Evolutionary conservation across 1,284 basidiomycete genomes (phyloP).

Genomic region (Cystobasidium pallidum): DNA sequence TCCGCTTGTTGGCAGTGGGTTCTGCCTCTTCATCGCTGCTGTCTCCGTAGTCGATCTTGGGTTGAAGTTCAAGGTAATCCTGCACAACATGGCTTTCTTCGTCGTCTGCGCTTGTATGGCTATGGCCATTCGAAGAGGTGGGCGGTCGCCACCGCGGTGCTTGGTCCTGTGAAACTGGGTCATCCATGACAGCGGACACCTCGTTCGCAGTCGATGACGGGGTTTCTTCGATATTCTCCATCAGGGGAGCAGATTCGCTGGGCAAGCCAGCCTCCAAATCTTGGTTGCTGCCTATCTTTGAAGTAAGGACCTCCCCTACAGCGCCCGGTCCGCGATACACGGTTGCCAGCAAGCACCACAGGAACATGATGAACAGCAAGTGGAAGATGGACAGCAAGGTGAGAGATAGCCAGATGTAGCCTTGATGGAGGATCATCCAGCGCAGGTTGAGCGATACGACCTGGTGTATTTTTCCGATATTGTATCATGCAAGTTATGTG

Average conservation of each 20-base stretch:
- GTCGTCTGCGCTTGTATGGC: slow-evolving; percentile 10
- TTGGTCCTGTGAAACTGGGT: neutral
- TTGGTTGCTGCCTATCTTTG: slow-evolving; percentile 4
- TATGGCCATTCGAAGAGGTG: slow-evolving; percentile 6
- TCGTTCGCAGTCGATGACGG: neutral
- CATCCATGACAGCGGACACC: neutral
- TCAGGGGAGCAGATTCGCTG: slow-evolving; percentile 15
- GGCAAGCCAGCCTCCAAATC: slow-evolving; percentile 17
- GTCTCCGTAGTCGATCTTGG: slow-evolving; percentile 18
- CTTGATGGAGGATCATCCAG: slow-evolving; percentile 36
- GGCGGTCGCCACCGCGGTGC: slow-evolving; percentile 23
- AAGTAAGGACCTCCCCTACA: slow-evolving; percentile 26
- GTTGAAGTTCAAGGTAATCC: slow-evolving; percentile 30
- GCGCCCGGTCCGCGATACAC: slow-evolving; percentile 35
- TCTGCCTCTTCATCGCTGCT: slow-evolving; percentile 29
- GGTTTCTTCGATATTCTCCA: neutral
- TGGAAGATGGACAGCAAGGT: slow-evolving; percentile 36
- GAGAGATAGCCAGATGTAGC: slow-evolving; percentile 24
- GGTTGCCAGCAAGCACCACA: slow-evolving; percentile 31
- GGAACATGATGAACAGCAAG: slow-evolving; percentile 29
- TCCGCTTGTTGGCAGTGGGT: neutral
- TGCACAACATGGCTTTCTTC: neutral
- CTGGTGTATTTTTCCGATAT: neutral
- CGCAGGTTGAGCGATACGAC: slow-evolving; percentile 35
- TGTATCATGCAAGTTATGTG: too few relatives aligned